phyloP scores from a whole-genome alignment of 371 early-diverging fungal species.

The Mortierella sp. region DNA sequence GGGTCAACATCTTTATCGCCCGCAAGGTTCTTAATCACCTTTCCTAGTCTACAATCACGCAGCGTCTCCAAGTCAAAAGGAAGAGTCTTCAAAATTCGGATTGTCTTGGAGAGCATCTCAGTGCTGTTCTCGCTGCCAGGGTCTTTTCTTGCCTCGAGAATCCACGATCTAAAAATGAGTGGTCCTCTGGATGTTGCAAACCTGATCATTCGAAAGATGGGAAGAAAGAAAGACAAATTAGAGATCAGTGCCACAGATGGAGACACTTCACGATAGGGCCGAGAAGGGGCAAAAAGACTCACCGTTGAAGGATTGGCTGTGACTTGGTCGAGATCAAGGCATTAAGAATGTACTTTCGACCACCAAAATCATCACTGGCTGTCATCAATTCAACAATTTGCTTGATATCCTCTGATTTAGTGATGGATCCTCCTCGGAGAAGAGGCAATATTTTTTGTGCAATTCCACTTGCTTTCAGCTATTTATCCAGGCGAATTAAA shows the following conservation, averaged over 20 bases:
- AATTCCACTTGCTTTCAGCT: conserved; percentile 3
- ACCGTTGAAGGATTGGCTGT: conserved; percentile 13
- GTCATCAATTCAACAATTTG: conserved; percentile 19
- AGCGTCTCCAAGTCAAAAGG: conserved; percentile 24
- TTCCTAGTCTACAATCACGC: conserved; percentile 26
- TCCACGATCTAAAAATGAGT: conserved; percentile 23
- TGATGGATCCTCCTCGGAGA: conserved; percentile 25
- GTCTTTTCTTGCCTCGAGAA: conserved; percentile 16
- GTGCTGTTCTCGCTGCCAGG: conserved; percentile 1
- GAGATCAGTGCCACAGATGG: too few relatives aligned
- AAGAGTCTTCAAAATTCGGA: conserved; percentile 22
- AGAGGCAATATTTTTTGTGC: conserved; percentile 11
- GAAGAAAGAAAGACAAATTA: too few relatives aligned
- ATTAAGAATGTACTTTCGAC: conserved; percentile 30
- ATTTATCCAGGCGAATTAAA: too few relatives aligned
- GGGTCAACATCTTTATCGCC: conserved; percentile 15
- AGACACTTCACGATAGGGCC: too few relatives aligned
- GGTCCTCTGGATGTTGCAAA: conserved; percentile 25
- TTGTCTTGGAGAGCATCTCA: conserved; percentile 23
- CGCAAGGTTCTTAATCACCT: conserved; percentile 21
- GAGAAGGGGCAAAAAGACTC: not conserved
- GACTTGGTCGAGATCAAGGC: conserved; percentile 26
- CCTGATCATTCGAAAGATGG: not conserved
- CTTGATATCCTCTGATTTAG: conserved; percentile 18
- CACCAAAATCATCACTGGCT: conserved; percentile 14